Evolutionary conservation across 2,329 filamentous ascomycete species (phyloP), one percentile per base, ranked within the genome.

Genomic region (Aspergillus sp.): DNA sequence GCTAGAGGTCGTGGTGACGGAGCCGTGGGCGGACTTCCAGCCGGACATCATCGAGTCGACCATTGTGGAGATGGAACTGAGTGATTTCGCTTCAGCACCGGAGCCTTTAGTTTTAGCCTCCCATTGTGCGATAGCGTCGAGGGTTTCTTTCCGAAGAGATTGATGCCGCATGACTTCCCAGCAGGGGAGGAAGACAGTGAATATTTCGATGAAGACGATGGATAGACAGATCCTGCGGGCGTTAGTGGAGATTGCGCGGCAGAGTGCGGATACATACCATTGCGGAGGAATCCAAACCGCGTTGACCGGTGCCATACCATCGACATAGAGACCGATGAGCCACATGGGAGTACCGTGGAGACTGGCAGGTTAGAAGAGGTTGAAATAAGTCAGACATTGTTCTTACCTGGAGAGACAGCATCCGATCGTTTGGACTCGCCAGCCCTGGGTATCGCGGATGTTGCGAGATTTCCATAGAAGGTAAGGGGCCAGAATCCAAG

Each of bases 271-370:
- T 49, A 71, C 82, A 71, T 73, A 86, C 86, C 87, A 90, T 70
- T 87, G 82, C 2, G 86, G 84, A 53, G 87, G 85, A 14, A 86
- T 76, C 63, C 81, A 87, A 69, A 81, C 82, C 12, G 73, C 67
- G 69, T 87, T 87, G 56, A 87, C 73, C 0, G 74, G 68, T 2
- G 72, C 76, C 77, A 87, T 83, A 9, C 64, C 77, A 6, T 84
- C 81, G 14, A 86, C 75, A 56, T 85, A 87, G 24, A 87, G 73
- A 39, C 75, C 78, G 46, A 76, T 74, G 42, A 90, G 80, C 87
- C 87, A 90, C 76, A 90, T 81, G 0, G 88, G 88, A 9, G 86
- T 84, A 22, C 86, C 87, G 57, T 84, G 86, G 20, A 90, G 80
- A 57, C 85, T 87, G 26, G 11, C 12, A 12, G 50, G n/a, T 56